These are phyloP conservation scores for Chlorella vulgaris DNA, from an alignment of 139 green algal genomes.

Conservation along the genomic window DNA sequence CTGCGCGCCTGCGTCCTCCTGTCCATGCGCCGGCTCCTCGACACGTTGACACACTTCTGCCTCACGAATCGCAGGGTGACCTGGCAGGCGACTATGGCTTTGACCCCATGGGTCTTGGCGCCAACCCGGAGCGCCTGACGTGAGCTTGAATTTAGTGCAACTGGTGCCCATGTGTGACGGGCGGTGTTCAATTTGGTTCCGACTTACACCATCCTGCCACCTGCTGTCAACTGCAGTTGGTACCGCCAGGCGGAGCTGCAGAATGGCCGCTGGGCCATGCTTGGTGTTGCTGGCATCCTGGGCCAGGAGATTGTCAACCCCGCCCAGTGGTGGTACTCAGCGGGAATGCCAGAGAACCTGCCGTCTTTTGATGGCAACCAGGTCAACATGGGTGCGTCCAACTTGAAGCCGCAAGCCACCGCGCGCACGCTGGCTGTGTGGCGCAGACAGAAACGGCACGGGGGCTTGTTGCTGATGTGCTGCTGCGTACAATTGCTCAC, in stretches of 20 bases:
- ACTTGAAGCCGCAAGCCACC: too few relatives aligned
- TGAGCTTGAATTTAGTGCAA: too few relatives aligned
- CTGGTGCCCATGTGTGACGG: too few relatives aligned
- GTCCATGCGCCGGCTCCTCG: background rate
- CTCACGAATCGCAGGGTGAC: background rate
- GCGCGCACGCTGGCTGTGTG: too few relatives aligned
- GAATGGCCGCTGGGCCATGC: slow-evolving; percentile 90
- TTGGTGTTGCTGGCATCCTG: slow-evolving; percentile 90
- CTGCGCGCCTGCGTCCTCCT: background rate
- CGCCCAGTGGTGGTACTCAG: slow-evolving; percentile 46
- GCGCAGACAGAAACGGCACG: too few relatives aligned
- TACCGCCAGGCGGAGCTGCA: slow-evolving; percentile 89
- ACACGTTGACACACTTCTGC: background rate
- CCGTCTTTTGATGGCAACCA: slow-evolving; percentile 12
- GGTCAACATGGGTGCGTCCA: slow-evolving; percentile 13
- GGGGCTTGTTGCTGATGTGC: background rate
- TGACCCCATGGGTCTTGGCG: slow-evolving; percentile 84
- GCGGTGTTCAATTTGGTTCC: too few relatives aligned
- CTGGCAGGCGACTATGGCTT: slow-evolving; percentile 53
- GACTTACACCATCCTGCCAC: too few relatives aligned
- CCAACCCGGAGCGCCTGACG: slow-evolving; percentile 21
- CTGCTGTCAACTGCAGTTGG: slow-evolving; percentile 63
- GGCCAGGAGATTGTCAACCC: slow-evolving; percentile 39
- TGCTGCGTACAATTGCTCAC: background rate
- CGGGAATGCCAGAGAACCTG: slow-evolving; percentile 45